These are phyloP conservation scores for Quercus suber DNA, from an alignment of 306 rosid genomes.

Conservation along the genomic window DNA sequence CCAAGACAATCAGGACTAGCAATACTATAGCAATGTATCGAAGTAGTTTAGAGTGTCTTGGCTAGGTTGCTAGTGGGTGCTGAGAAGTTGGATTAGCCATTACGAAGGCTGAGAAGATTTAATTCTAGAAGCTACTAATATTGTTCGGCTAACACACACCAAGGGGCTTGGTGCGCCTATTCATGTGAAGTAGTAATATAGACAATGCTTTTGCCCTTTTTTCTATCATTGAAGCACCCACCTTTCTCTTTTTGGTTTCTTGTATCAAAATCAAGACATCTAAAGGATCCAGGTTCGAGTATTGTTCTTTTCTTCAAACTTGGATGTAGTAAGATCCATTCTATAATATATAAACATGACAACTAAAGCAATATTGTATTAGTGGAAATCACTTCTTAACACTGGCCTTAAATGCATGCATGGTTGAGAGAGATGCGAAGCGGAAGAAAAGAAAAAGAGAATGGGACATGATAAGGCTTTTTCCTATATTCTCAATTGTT, in stretches of 20 bases:
- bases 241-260: slow-evolving; percentile 57
- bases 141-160: neutral
- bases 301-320: slow-evolving; percentile 57
- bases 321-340: slow-evolving; percentile 26
- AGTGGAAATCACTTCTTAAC: too few relatives aligned
- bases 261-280: slow-evolving; percentile 90
- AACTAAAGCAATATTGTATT: too few relatives aligned
- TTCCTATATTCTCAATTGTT: too few relatives aligned
- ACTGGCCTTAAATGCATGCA: too few relatives aligned
- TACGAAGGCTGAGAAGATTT: neutral
- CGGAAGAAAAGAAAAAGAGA: too few relatives aligned
- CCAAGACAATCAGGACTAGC: slow-evolving; percentile 41
- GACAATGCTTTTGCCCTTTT: slow-evolving; percentile 19
- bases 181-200: slow-evolving; percentile 4
- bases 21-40: slow-evolving; percentile 38
- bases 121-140: neutral
- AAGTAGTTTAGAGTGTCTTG: slow-evolving; percentile 16
- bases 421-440: too few relatives aligned
- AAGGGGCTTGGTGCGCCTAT: slow-evolving; percentile 17
- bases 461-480: too few relatives aligned
- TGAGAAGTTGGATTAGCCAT: slow-evolving; percentile 45
- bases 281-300: slow-evolving; percentile 7
- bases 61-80: neutral
- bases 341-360: neutral
- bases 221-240: neutral